Base-by-base conservation (phyloP, 495 filamentous ascomycete species). In the Hyaloscypha finlandica region DNA sequence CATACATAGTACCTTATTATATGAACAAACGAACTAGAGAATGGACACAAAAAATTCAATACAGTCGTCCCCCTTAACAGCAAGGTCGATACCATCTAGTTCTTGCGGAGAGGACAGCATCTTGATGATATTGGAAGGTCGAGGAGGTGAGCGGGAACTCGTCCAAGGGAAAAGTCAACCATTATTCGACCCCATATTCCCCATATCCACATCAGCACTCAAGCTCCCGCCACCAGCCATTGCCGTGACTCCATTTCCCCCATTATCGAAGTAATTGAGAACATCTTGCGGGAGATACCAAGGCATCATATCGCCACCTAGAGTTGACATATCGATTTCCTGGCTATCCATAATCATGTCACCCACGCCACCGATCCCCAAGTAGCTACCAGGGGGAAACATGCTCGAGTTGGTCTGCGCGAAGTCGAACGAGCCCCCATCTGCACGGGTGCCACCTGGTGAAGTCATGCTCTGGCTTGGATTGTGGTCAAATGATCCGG, bases 261-360 rank as follows among this genome's bases (percentile, higher is more conserved):
- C 67, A 33, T 59, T 65, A 45, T 76, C 85, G 68, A 85, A 86
- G 64, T 83, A 81, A 68, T 80, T 85, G 57, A 88, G 76, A 63
- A 89, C 81, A 71, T 89, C 86, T 45, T 84, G 84, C 0, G 88
- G 87, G n/a, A 89, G 78, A 68, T 89, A 90, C 87, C 88, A 91
- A 6, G 87, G 86, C 59, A 89, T 78, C 75, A 89, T 88, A 29
- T 87, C 83, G 6, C 80, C 80, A 16, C 79, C 82, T 14, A 85
- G 75, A 20, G 76, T 71, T 22, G 77, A 79, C 83, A 90, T 87
- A 71, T 90, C 87, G 57, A 91, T 82, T 64, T 92, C 89, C 62
- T 89, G 88, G 65, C 83, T 88, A 72, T 91, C 87, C 66, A 92
- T 91, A 66, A 88, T 85, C 68, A 91, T 87, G 75, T 81, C 86